Conservation (phyloP, 2,329 filamentous ascomycete species). For the Talaromyces sp. region DNA sequence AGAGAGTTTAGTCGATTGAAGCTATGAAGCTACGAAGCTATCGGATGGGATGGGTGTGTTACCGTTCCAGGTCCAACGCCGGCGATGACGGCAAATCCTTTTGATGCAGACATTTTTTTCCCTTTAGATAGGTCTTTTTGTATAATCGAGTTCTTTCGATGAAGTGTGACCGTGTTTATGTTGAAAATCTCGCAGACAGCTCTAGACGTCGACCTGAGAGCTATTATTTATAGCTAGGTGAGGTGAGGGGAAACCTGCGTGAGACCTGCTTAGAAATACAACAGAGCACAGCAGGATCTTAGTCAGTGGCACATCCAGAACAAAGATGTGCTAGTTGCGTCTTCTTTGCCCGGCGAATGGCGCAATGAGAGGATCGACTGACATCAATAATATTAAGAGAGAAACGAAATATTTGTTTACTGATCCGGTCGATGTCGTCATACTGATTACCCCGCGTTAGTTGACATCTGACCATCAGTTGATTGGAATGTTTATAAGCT, state of each 20-base stretch:
- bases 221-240: neutral
- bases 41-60: conserved; percentile 7
- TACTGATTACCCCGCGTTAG: neutral
- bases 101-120: conserved; percentile 20
- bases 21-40: no score
- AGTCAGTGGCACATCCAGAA: neutral
- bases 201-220: neutral
- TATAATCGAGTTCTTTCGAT: neutral
- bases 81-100: conserved; percentile 43
- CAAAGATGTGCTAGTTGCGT: neutral
- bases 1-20: neutral
- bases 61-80: conserved; percentile 46
- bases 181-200: neutral
- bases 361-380: neutral
- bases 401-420: neutral
- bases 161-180: neutral
- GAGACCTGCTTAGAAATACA: neutral
- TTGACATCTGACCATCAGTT: neutral
- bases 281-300: neutral
- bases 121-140: neutral
- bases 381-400: neutral
- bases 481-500: neutral
- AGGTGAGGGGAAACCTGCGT: neutral
- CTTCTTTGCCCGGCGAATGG: neutral
- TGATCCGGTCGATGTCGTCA: neutral